A percentile compares a stretch with the other conserved stretches of the same genome.
phyloP scores from a whole-genome alignment of 371 early-diverging fungal species.

The Synchytrium microbalum region DNA sequence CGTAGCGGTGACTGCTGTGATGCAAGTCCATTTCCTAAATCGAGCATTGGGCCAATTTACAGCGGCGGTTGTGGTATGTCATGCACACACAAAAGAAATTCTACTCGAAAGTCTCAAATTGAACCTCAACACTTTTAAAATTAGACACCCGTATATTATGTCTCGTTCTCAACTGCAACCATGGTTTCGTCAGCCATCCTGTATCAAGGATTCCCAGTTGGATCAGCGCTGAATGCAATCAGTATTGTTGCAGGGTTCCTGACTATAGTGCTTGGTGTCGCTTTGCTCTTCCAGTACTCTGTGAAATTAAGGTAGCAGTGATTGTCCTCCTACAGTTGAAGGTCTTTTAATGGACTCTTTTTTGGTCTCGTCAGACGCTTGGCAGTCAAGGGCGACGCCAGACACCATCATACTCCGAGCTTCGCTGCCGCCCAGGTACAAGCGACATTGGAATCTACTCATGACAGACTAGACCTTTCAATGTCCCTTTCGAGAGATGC shows the following conservation, averaged over 20 bases:
- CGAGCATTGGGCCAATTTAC: constrained; percentile 33
- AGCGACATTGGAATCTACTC: constrained; percentile 35
- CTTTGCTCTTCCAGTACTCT: constrained; percentile 32
- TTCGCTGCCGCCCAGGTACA: constrained; percentile 80
- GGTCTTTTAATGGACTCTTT: constrained; percentile 45
- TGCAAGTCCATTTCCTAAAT: constrained; percentile 45
- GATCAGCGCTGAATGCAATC: constrained; percentile 17
- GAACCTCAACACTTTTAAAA: too few relatives aligned
- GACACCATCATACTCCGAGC: constrained; percentile 70
- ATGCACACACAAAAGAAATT: too few relatives aligned
- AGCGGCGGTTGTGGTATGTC: constrained; percentile 41
- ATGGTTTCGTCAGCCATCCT: constrained; percentile 37
- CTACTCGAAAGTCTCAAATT: too few relatives aligned
- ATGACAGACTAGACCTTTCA: constrained; percentile 26
- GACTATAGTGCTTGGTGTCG: constrained; percentile 36
- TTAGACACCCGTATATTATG: constrained; percentile 50
- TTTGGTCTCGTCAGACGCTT: constrained; percentile 63
- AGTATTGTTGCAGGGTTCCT: constrained; percentile 35
- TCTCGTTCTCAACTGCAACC: constrained; percentile 44
- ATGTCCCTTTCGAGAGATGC: constrained; percentile 1
- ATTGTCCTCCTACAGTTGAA: constrained; percentile 68
- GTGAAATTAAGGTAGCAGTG: too few relatives aligned
- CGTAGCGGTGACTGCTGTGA: constrained; percentile 22
- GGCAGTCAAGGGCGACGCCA: constrained; percentile 31
- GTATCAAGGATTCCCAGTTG: constrained; percentile 36